Conservation (phyloP, 768 basidiomycete genomes). For the Dentipellis sp. region DNA sequence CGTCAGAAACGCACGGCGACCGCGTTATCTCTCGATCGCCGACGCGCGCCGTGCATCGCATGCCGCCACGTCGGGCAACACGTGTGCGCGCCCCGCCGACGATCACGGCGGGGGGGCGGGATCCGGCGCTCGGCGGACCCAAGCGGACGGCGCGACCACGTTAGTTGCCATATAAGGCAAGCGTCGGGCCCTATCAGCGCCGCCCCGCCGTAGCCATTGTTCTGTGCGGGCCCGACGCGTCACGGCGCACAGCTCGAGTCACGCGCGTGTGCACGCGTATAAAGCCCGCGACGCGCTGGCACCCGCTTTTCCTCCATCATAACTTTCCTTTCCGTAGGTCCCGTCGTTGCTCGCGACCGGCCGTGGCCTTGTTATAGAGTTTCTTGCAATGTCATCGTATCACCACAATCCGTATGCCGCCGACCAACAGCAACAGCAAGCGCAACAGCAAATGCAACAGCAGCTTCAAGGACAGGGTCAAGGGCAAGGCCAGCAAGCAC, state of each 20-base stretch:
- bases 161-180: slow-evolving; percentile 1
- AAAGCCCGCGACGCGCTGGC: neutral
- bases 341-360: no score
- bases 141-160: neutral
- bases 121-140: neutral
- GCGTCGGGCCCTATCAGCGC: neutral
- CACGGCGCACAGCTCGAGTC: slow-evolving; percentile 5
- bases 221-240: slow-evolving; percentile 2
- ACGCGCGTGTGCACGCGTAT: slow-evolving; percentile 2
- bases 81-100: no score
- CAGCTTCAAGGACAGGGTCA: slow-evolving; percentile 9
- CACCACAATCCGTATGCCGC: neutral
- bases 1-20: no score
- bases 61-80: no score
- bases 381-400: no score
- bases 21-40: no score
- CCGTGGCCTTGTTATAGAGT: no score
- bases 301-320: neutral
- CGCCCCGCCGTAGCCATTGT: slow-evolving; percentile 8
- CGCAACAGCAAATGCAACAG: slow-evolving; percentile 10
- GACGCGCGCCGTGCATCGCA: no score
- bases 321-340: no score
- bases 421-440: neutral
- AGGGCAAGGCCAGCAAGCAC: slow-evolving; percentile 2
- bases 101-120: no score